These are phyloP conservation scores for Botryotinia calthae DNA, from an alignment of 2,329 filamentous ascomycete genomes.

Conservation along the genomic window DNA sequence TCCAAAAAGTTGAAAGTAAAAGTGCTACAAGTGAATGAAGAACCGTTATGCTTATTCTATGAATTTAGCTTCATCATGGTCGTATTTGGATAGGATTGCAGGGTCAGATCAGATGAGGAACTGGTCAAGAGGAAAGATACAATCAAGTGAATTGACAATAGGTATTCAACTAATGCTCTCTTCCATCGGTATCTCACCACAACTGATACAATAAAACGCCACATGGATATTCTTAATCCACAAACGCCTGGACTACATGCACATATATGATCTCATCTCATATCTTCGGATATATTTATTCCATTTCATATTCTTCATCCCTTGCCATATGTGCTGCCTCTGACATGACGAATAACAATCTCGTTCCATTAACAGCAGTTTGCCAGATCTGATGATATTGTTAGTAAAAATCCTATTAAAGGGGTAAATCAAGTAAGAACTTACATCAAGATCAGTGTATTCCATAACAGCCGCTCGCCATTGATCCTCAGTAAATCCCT, in stretches of 20 bases:
- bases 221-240: conserved; percentile 12
- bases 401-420: conserved; percentile 27
- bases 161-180: conserved; percentile 10
- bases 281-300: conserved; percentile 19
- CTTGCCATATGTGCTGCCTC: conserved; percentile 45
- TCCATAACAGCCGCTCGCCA: conserved; percentile 83
- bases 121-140: background rate
- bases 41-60: too few relatives aligned
- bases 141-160: background rate
- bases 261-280: conserved; percentile 1
- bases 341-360: conserved; percentile 67
- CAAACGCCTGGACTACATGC: conserved; percentile 18
- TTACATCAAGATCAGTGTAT: conserved; percentile 85
- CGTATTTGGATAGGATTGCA: too few relatives aligned
- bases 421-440: conserved; percentile 43
- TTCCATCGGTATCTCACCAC: conserved; percentile 13
- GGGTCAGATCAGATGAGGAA: background rate
- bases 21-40: too few relatives aligned
- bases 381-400: conserved; percentile 64
- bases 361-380: conserved; percentile 67
- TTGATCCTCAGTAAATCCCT: conserved; percentile 95
- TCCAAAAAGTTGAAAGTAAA: too few relatives aligned
- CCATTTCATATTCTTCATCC: conserved; percentile 34
- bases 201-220: conserved; percentile 14
- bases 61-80: too few relatives aligned